These are phyloP conservation scores for Dactylorhiza incarnata DNA, from an alignment of 106 monocot species.

Conservation along the genomic window DNA sequence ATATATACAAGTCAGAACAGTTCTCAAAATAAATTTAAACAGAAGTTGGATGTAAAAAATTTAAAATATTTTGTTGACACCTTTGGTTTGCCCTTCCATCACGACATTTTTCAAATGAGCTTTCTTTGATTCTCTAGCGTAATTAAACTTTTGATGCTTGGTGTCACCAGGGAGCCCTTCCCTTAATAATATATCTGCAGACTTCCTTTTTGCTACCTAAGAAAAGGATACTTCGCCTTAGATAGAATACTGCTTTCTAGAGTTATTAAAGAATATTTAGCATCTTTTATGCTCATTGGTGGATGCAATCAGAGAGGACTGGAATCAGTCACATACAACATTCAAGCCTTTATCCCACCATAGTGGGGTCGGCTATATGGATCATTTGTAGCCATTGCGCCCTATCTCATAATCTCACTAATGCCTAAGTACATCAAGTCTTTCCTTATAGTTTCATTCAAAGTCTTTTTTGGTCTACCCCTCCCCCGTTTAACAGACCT, in stretches of 20 bases:
- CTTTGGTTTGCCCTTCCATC: not conserved
- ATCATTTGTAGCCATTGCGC: too few species aligned
- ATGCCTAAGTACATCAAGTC: too few species aligned
- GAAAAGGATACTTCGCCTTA: not conserved
- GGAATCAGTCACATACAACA: too few species aligned
- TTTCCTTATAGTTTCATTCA: too few species aligned
- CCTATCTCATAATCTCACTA: too few species aligned
- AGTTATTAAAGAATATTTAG: not conserved
- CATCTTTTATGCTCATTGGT: not conserved
- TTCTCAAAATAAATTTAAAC: not conserved
- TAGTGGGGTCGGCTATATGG: too few species aligned
- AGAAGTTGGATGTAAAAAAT: not conserved
- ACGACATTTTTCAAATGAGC: slow-evolving; percentile 7
- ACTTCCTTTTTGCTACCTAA: not conserved
- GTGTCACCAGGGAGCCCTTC: not conserved
- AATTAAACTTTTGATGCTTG: not conserved
- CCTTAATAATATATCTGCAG: not conserved
- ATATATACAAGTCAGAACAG: slow-evolving; percentile 1
- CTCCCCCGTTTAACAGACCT: too few species aligned
- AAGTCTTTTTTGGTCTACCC: too few species aligned
- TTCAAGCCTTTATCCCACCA: too few species aligned
- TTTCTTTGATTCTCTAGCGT: not conserved
- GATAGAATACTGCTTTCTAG: not conserved
- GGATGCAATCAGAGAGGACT: not conserved
- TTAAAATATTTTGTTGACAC: not conserved